A percentile compares a stretch with the other conserved stretches of the same genome.
phyloP scores from a whole-genome alignment of 2,329 filamentous ascomycete genomes.

The Apiospora pterosperma region DNA sequence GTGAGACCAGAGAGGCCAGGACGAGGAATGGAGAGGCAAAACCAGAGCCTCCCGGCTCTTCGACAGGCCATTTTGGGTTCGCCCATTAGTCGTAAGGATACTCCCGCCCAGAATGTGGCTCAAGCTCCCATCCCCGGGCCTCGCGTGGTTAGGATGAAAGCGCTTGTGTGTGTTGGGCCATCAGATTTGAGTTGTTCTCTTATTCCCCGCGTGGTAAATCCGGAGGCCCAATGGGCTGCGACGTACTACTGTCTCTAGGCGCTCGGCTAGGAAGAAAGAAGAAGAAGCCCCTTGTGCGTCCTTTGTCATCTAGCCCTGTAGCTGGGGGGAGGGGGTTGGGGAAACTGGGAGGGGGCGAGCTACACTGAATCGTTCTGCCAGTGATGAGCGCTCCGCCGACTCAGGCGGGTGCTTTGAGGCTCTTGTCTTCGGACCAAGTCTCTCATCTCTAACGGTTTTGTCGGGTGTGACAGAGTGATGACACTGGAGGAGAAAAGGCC shows the following conservation, averaged over 20 bases:
- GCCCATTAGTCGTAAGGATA: not conserved
- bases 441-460: not conserved
- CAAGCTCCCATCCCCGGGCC: not conserved
- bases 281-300: too few relatives aligned
- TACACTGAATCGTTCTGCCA: not conserved
- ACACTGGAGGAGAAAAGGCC: not conserved
- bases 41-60: not conserved
- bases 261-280: too few relatives aligned
- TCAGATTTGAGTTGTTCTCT: too few relatives aligned
- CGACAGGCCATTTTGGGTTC: not conserved
- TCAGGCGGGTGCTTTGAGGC: not conserved
- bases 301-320: too few relatives aligned
- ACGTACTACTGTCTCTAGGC: too few relatives aligned
- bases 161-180: too few relatives aligned
- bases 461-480: not conserved
- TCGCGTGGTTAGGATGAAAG: not conserved
- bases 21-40: too few relatives aligned
- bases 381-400: not conserved
- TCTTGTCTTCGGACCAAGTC: not conserved
- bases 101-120: not conserved
- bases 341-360: not conserved
- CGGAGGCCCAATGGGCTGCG: too few relatives aligned
- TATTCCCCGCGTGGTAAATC: too few relatives aligned
- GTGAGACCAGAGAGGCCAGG: not conserved
- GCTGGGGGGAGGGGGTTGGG: too few relatives aligned